Conservation (phyloP, 768 basidiomycete species). For the Mycena amicta region DNA sequence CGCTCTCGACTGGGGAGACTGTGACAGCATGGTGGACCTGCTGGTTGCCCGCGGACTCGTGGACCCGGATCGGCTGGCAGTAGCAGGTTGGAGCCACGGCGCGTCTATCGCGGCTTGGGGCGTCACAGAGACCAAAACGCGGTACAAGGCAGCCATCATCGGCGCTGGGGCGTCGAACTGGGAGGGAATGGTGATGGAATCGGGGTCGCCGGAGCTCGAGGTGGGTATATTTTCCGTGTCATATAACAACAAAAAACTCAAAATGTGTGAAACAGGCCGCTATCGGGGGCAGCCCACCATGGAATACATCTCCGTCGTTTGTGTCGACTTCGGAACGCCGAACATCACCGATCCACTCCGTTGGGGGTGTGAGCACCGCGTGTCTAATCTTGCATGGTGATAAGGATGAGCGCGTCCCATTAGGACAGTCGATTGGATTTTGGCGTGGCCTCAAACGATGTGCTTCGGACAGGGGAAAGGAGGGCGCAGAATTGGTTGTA, state of each 20-base stretch:
- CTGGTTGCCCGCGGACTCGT: constrained; percentile 34
- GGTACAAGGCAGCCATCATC: constrained; percentile 38
- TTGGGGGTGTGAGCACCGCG: constrained; percentile 45
- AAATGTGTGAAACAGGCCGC: constrained; percentile 32
- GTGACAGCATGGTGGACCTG: constrained; percentile 41
- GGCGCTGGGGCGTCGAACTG: constrained; percentile 39
- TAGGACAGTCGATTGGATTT: constrained; percentile 37
- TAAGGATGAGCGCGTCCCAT: constrained; percentile 53
- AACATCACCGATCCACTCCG: constrained; percentile 35
- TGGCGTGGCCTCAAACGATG: constrained; percentile 35
- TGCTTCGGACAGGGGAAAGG: constrained; percentile 31
- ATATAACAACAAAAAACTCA: too few species aligned
- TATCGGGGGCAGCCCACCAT: constrained; percentile 35
- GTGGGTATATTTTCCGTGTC: constrained; percentile 17
- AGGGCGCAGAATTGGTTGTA: constrained; percentile 33
- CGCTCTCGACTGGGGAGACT: constrained; percentile 35
- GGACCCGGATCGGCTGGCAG: constrained; percentile 33
- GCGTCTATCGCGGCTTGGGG: constrained; percentile 40
- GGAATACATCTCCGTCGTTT: constrained; percentile 26
- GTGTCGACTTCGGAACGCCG: constrained; percentile 21
- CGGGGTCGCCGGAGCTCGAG: constrained; percentile 38
- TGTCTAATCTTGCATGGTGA: constrained; percentile 54
- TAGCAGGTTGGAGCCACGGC: constrained; percentile 42
- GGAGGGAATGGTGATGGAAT: constrained; percentile 41
- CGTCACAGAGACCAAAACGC: constrained; percentile 35